phyloP scores from a whole-genome alignment of 2,329 filamentous ascomycete genomes.

The Phialocephala sp. region DNA sequence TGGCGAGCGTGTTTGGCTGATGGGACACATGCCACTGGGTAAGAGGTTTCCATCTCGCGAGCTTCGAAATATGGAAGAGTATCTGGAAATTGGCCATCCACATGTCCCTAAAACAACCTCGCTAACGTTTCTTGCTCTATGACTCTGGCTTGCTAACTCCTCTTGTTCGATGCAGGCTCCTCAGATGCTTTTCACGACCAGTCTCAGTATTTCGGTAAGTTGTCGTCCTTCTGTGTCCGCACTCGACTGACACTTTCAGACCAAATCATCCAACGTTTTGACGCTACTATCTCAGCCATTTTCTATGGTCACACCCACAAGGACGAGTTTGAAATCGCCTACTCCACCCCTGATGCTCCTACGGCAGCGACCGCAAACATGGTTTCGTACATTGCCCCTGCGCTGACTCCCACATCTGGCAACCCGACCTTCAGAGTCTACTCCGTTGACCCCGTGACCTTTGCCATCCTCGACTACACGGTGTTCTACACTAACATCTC shows the following conservation, averaged over 20 bases:
- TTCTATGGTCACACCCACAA: constrained; percentile 46
- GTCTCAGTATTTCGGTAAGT: constrained; percentile 41
- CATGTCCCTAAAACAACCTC: too few species aligned
- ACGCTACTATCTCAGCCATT: constrained; percentile 42
- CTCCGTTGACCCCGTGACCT: constrained; percentile 44
- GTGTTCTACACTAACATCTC: constrained; percentile 42
- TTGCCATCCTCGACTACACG: constrained; percentile 42
- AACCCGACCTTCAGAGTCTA: constrained; percentile 45
- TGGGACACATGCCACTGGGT: constrained; percentile 31
- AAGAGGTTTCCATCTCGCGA: neutral
- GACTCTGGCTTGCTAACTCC: too few species aligned
- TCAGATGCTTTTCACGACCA: constrained; percentile 47
- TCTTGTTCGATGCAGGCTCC: constrained; percentile 41
- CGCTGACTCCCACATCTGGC: constrained; percentile 43
- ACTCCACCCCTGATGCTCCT: constrained; percentile 39
- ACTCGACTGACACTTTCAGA: constrained; percentile 24
- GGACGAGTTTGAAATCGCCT: constrained; percentile 44
- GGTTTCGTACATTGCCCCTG: constrained; percentile 43
- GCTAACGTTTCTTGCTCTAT: too few species aligned
- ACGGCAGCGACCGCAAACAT: constrained; percentile 37
- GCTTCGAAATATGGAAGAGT: too few species aligned
- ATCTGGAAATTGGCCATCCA: too few species aligned
- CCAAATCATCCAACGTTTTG: constrained; percentile 41
- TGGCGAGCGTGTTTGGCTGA: constrained; percentile 48
- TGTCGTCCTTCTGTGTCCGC: neutral